Evolutionary conservation across 2,329 filamentous ascomycete species (phyloP), one percentile per base, ranked within the genome.

Genomic region (Colletotrichum sp.): DNA sequence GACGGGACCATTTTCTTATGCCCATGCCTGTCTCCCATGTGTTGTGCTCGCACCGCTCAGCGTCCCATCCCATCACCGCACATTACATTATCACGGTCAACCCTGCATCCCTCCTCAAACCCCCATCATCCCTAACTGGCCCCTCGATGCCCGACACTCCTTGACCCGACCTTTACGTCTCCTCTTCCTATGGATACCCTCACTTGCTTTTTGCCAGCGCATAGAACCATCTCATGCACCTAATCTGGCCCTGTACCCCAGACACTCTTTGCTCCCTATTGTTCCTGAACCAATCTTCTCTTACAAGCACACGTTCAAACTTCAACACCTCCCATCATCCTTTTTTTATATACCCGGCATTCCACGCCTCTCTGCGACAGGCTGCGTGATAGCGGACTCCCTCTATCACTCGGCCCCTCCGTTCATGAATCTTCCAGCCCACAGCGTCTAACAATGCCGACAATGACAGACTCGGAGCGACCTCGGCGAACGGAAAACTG

Each of bases 141-240:
- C 64, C 64, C 64, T 76, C 76, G 69, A 76, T 68, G 62, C 66
- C 69, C 57, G 69, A 69, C 70, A 76, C 74, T 72, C 76, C 69
- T 77, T 62, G 69, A 59, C 66, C 68, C 60, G 65, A 76, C 64
- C 73, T 72, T 68, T 55, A 39, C 68, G 62, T 68, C 73, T 68
- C 44, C 75, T 65, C 72, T 68, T 72, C 68, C 75, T 78, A 77
- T 78, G 77, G 77, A 77, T 78, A 78, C 77, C 75, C 72, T 78
- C 77, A 72, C 68, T 76, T 77, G 75, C 64, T 68, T 72, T 67
- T 69, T 77, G 77, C 77, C 77, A 78, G 72, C 75, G 77, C 77
- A 78, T 78, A 78, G 76, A 75, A 63, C 69, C 65, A 68, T 71
- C 77, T 77, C 69, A 75, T 78, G 75, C 77, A 69, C 55, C 30